Evolutionary conservation across 192 early-diverging fungal genomes (phyloP), one percentile per base, ranked within the genome.

Genomic region (Rhizophagus prolifer): DNA sequence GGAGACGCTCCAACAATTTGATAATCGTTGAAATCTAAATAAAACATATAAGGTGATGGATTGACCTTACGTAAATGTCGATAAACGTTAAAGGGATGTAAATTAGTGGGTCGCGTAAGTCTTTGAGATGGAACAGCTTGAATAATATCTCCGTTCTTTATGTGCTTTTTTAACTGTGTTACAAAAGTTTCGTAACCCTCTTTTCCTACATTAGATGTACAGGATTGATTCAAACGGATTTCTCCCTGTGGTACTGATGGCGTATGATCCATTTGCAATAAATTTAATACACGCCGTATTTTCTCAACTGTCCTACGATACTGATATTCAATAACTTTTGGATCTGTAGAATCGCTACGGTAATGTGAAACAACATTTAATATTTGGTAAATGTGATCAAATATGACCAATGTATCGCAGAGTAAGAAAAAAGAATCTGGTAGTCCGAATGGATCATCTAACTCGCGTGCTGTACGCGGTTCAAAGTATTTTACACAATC

Each of bases 41-140:
- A 99, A 81, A 99, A 99, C 96, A 99, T 97, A 83, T 99, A 99
- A 25, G 98, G 98, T 9, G 96, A 98, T n/a, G 98, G 98, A 80
- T 98, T 99, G 64, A 98, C 84, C 23, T 92, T 94, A 67, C 98
- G 88, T 74, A 99, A 85, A 72, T 96, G 92, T 50, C 98, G 89
- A 85, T 99, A 99, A 30, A 96, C 95, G 82, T 99, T 99, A 85
- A 99, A 98, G 13, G 98, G 97, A 82, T 99, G 95, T 59, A 99
- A 82, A 4, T 91, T 81, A 12, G 98, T 98, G 19, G 88, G 87
- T 59, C 94, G 95, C 30, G 91, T 88, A 73, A 98, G 84, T 46
- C 98, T 86, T 82, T 98, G 98, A 0, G 93, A 94, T 1, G 97
- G 97, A 3, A 99, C 98, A 0, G 97, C 95, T 82, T 99, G 98